These are phyloP conservation scores for Guillardia theta DNA, from an alignment of 78 protist genomes.

Conservation along the genomic window DNA sequence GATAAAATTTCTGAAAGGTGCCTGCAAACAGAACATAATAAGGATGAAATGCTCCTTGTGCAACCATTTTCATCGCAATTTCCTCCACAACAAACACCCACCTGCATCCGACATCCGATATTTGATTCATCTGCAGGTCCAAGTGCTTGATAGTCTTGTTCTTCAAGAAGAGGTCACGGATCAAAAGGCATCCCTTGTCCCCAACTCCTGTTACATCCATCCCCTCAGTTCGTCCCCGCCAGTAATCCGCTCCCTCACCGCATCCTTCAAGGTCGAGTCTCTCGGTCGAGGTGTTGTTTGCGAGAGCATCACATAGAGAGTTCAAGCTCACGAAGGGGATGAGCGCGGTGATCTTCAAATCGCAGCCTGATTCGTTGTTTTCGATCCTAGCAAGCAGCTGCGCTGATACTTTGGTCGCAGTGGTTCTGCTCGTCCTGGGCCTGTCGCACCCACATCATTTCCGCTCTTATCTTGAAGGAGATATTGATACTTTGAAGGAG, in stretches of 20 bases:
- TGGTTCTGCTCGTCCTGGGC: conserved; percentile 1
- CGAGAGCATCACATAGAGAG: background rate
- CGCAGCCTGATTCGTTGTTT: background rate
- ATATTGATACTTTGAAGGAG: background rate
- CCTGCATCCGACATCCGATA: conserved; percentile 3
- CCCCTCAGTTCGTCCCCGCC: background rate
- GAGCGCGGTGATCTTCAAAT: background rate
- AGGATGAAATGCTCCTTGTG: background rate
- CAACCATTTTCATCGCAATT: too few relatives aligned
- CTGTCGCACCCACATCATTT: background rate
- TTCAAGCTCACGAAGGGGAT: background rate
- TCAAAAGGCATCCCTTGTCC: conserved; percentile 3
- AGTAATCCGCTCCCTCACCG: background rate
- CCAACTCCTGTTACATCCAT: background rate
- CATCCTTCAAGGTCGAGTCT: conserved; percentile 32
- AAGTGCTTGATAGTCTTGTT: background rate
- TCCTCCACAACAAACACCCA: too few relatives aligned
- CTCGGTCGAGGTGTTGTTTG: background rate
- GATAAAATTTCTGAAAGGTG: background rate
- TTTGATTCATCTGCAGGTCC: background rate
- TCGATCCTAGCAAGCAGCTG: background rate
- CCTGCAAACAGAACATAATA: background rate
- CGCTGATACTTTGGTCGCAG: background rate
- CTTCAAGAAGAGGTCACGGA: background rate
- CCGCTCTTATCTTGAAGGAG: background rate